These are phyloP conservation scores for Podospora fimiseda DNA, from an alignment of 495 filamentous ascomycete genomes.

Conservation along the genomic window DNA sequence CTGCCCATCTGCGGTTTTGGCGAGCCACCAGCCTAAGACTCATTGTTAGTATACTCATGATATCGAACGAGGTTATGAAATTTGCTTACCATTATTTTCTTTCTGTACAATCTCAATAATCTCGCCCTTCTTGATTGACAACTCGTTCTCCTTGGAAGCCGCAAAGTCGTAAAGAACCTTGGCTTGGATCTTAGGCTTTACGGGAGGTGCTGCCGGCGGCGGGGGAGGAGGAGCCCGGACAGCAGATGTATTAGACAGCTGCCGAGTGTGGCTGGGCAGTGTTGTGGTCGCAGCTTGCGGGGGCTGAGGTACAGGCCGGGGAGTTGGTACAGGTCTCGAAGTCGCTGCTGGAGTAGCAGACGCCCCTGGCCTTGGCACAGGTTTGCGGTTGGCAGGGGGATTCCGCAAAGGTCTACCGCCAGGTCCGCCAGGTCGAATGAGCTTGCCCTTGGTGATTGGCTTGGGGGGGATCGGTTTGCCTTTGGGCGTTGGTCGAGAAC, in stretches of 20 bases:
- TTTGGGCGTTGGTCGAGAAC: slow-evolving; percentile 79
- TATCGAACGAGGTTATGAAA: background rate
- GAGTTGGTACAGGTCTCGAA: slow-evolving; percentile 40
- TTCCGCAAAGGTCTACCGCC: slow-evolving; percentile 69
- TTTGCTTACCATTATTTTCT: slow-evolving; percentile 75
- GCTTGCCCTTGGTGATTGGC: slow-evolving; percentile 83
- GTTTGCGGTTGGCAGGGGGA: slow-evolving; percentile 47
- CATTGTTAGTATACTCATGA: too few relatives aligned
- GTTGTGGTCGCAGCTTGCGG: slow-evolving; percentile 31
- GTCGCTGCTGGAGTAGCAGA: slow-evolving; percentile 25
- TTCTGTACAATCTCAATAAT: slow-evolving; percentile 81
- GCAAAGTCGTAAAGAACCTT: slow-evolving; percentile 85
- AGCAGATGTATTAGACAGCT: slow-evolving; percentile 43
- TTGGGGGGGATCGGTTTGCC: slow-evolving; percentile 75
- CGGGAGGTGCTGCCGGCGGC: slow-evolving; percentile 64
- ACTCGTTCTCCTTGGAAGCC: slow-evolving; percentile 70
- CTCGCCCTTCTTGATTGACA: slow-evolving; percentile 69
- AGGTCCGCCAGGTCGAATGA: slow-evolving; percentile 85
- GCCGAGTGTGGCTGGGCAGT: slow-evolving; percentile 40
- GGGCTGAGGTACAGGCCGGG: slow-evolving; percentile 40
- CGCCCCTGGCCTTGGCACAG: slow-evolving; percentile 36
- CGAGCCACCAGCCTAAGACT: slow-evolving; percentile 84
- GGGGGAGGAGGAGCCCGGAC: slow-evolving; percentile 54
- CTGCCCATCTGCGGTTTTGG: slow-evolving; percentile 61
- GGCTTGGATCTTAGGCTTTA: slow-evolving; percentile 64